Conservation (phyloP, 192 early-diverging fungal genomes). For the Funneliformis mosseae region DNA sequence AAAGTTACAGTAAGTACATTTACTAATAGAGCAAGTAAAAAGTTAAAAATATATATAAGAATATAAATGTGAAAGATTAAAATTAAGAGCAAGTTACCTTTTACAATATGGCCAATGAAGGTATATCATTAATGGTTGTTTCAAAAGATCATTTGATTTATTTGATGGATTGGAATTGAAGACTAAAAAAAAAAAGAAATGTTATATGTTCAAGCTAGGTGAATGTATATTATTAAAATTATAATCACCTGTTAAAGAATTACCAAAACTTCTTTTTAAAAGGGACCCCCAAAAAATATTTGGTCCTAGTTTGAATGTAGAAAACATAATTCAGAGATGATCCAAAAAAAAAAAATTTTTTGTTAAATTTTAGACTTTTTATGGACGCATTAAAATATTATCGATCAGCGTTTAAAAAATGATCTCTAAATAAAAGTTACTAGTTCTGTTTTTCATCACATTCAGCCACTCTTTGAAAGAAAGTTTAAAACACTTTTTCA, state of each 20-base stretch:
- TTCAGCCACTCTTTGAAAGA: no score
- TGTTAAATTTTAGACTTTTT: no score
- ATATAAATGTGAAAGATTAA: background rate
- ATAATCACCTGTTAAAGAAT: background rate
- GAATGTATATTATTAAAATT: background rate
- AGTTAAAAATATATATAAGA: background rate
- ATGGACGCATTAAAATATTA: no score
- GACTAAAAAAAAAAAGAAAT: background rate
- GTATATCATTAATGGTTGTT: conserved; percentile 50
- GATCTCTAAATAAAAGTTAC: no score
- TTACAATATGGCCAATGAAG: conserved; percentile 63
- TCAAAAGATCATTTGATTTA: background rate
- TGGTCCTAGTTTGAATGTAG: background rate
- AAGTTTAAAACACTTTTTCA: no score
- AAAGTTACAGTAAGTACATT: conserved; percentile 63
- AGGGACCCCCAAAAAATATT: background rate
- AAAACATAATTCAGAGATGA: background rate
- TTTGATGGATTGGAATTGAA: background rate
- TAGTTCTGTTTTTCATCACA: no score
- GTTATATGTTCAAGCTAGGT: background rate
- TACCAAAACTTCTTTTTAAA: background rate
- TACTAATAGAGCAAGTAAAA: conserved; percentile 31
- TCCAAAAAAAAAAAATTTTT: no score
- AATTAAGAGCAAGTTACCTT: conserved; percentile 36
- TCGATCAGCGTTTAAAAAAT: no score